Evolutionary conservation across 495 filamentous ascomycete genomes (phyloP), one percentile per base, ranked within the genome.

Genomic region (Penicillium roqueforti): DNA sequence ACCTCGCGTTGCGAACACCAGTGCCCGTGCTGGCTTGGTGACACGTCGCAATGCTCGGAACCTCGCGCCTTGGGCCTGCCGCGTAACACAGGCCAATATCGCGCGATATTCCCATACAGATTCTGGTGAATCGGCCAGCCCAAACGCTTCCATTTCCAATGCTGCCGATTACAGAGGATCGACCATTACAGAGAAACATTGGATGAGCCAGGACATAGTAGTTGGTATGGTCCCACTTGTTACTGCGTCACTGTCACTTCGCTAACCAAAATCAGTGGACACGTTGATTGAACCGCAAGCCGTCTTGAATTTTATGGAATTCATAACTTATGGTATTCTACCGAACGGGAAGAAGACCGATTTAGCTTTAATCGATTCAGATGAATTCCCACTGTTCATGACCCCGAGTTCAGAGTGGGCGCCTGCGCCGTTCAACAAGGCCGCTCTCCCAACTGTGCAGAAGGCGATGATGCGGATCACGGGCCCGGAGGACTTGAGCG

Each of bases 91-190:
- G 36, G 52, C 36, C 25, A 47, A 36, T 36, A 36, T 38, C 20
- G 43, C 51, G 22, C 52, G 52, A 48, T 54, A 34, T 48, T 14
- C 52, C 20, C 52, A 54, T 48, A 48, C 52, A 29, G 52, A 48
- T 20, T 38, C 44, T 40, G 44, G 36, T 9, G 28, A 43, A 23
- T 31, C 52, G 34, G 51, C 1, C 4, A 13, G 10, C 16, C 28
- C 28, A n/a, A n/a, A 37, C 1, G 29, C 13, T 44, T 4, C 6
- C 14, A 54, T 47, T 23, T 10, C 14, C 11, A 36, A 54, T 10
- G 43, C 31, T 28, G 48, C 44, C 16, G 3, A 3, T 23, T 54
- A 22, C 43, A 54, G 32, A 10, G 52, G 52, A 29, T 47, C 52
- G 23, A 54, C 9, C 19, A 9, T 47, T 18, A 47, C 52, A 13